phyloP scores from a whole-genome alignment of 108 stramenopile genomes.

The Craspedostauros australis region DNA sequence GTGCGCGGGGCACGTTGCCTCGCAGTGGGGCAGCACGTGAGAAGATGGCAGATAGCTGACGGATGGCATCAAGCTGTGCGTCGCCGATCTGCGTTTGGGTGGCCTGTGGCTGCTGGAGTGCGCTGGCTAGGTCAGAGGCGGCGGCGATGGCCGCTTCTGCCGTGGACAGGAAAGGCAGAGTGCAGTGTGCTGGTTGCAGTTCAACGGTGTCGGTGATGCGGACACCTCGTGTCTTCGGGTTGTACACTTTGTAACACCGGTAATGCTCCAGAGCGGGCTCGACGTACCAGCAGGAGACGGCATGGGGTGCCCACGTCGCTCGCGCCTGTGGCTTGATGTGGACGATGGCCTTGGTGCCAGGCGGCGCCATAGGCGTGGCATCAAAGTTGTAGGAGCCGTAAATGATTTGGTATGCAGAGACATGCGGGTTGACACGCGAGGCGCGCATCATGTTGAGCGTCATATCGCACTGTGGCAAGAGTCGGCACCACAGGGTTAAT shows the following conservation, averaged over 20 bases:
- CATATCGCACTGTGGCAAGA: constrained; percentile 26
- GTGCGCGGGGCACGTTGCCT: neutral
- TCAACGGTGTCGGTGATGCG: constrained; percentile 11
- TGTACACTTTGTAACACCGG: constrained; percentile 11
- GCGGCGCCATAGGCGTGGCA: constrained; percentile 30
- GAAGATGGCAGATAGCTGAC: neutral
- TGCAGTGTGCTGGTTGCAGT: constrained; percentile 12
- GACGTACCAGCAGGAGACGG: constrained; percentile 23
- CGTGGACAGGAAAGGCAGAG: neutral
- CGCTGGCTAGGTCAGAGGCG: neutral
- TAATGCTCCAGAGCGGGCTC: constrained; percentile 33
- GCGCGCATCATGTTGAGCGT: constrained; percentile 27
- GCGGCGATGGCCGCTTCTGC: neutral
- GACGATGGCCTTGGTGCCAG: constrained; percentile 23
- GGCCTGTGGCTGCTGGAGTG: neutral
- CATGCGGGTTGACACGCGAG: constrained; percentile 9
- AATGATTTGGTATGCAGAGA: constrained; percentile 11
- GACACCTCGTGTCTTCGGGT: neutral
- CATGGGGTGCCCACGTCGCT: too few species aligned
- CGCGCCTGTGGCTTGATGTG: constrained; percentile 21
- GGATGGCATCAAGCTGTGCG: neutral
- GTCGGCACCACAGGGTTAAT: constrained; percentile 17
- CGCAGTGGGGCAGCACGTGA: neutral
- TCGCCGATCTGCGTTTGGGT: neutral
- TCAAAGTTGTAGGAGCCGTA: constrained; percentile 30